Evolutionary conservation across 169 alveolate genomes (phyloP), one percentile per base, ranked within the genome.

Genomic region (Besnoitia besnoiti): DNA sequence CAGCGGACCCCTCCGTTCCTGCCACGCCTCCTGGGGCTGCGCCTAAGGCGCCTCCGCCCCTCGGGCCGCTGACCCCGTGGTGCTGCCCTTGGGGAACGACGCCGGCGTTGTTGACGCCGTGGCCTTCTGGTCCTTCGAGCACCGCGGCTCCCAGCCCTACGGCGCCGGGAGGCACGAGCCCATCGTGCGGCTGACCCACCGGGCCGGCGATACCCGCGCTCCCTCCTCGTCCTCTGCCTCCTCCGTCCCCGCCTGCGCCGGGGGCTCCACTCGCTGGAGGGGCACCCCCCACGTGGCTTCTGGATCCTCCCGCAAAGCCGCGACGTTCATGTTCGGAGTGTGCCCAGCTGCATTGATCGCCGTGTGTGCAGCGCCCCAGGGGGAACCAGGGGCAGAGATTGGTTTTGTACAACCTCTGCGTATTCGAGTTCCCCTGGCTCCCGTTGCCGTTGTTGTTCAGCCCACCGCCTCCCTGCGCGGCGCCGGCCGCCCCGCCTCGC

Each of bases 281-380:
- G 62, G 62, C n/a, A 21, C 62, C 62, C 62, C 62, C 62, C 62
- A 12, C 21, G 21, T 51, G 46, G 42, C n/a, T 67, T n/a, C 46
- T 67, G 44, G 40, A 16, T 24, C 51, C 50, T 24, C 50, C 37
- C 30, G 14, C 40, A 10, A 42, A 33, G 35, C 50, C 49, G 30
- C 85, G 85, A 12, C 44, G 75, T 75, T 82, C 90, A 1, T 82
- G 49, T 46, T 50, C 90, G 33, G 62, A 40, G 39, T 82, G 90
- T 49, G 90, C 90, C 46, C 42, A 82, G 90, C 90, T 82, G 75
- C 90, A 82, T 42, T 82, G 90, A 75, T 40, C 73, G 33, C 90
- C 90, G 27, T 82, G 55, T 4, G 24, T 82, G n/a, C 90, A 82
- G 44, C 90, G 67, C 21, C 75, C 47, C 44, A 10, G 42, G 3